Evolutionary conservation across 2,329 filamentous ascomycete species (phyloP), one percentile per base, ranked within the genome.

Genomic region (Epichloe glyceriae): DNA sequence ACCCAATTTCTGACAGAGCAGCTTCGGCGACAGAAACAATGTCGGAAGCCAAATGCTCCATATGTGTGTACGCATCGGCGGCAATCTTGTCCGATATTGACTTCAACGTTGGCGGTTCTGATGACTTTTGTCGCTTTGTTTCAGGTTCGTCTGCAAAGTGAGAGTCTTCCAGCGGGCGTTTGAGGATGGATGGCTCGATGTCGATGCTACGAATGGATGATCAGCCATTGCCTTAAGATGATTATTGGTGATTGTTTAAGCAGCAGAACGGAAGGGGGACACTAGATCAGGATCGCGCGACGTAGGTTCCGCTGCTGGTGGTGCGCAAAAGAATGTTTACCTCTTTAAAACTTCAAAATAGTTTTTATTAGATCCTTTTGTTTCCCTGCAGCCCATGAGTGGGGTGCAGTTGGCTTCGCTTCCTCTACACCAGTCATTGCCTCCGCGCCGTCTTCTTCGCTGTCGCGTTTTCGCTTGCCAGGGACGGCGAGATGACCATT

Each of bases 21-120:
- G 73, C 64, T 54, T 73, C 63, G 56, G 76, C 68, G 54, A 71
- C 71, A 33, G 67, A 60, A 58, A 73, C 69, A 41, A 83, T 63
- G 54, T 84, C 81, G 48, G 72, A 64, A 15, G 85, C 76, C 41
- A 87, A 70, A 54, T 85, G 80, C 30, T 86, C 82, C 43, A 89
- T 67, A 55, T 77, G 75, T 26, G 73, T 71, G 61, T 85, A 84
- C 34, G 62, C 64, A 56, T 73, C 70, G 46, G 69, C 67, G 22
- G 66, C 62, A 47, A 78, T 68, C 67, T 79, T 82, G 57, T 79
- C 75, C 52, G 71, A 67, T 54, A 83, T 75, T 54, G 71, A 74
- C 17, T 58, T 58, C n/a, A 57, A 54, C 37, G 67, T 59, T 35
- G 63, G 60, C 3, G 62, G 62, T 44, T 75, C 73, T 47, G 72